A percentile compares a stretch with the other conserved stretches of the same genome.
These are phyloP conservation scores for Fragilariopsis cylindrus DNA, from an alignment of 108 stramenopile genomes.

Conservation along the genomic window DNA sequence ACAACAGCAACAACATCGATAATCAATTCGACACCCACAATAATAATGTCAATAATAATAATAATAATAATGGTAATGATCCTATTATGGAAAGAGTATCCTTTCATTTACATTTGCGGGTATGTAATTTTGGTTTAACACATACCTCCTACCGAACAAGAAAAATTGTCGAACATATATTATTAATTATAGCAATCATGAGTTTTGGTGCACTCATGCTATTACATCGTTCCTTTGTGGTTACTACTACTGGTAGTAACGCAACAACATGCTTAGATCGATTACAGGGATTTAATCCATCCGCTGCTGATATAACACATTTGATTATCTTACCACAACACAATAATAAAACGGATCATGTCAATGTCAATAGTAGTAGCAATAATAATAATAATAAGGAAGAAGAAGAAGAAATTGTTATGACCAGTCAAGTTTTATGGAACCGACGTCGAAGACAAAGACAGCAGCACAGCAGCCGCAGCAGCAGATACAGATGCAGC, in stretches of 20 bases:
- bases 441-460: neutral
- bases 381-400: neutral
- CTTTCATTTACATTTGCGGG: conserved; percentile 63
- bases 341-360: neutral
- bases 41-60: neutral
- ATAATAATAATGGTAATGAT: neutral
- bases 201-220: conserved; percentile 57
- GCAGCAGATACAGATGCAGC: neutral
- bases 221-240: conserved; percentile 67
- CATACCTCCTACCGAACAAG: conserved; percentile 50
- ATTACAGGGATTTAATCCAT: conserved; percentile 17
- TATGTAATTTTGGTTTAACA: conserved; percentile 53
- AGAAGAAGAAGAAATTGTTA: neutral
- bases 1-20: too few species aligned
- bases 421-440: conserved; percentile 10
- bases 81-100: conserved; percentile 69
- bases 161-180: conserved; percentile 51
- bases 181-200: conserved; percentile 56
- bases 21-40: neutral
- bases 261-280: conserved; percentile 8
- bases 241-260: neutral
- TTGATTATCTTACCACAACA: conserved; percentile 29
- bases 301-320: conserved; percentile 59
- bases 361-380: neutral
- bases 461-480: too few species aligned